phyloP scores from a whole-genome alignment of 2,329 filamentous ascomycete species.

The Rhexocercosporidium sp. region DNA sequence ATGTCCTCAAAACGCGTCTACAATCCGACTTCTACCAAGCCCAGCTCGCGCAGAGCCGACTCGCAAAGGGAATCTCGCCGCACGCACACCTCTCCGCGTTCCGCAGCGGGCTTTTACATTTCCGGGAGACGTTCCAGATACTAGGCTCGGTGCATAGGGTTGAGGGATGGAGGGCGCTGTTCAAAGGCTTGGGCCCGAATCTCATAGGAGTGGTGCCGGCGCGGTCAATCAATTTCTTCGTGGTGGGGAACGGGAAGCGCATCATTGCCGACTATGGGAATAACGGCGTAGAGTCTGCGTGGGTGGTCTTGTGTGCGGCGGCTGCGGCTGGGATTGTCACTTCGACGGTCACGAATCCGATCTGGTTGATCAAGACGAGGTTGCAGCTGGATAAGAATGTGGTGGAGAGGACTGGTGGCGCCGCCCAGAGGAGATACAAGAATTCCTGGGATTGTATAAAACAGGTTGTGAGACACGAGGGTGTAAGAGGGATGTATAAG shows the following conservation, averaged over 20 bases:
- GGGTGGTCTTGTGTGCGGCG: slow-evolving; percentile 79
- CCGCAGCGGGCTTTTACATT: slow-evolving; percentile 72
- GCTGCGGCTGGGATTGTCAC: slow-evolving; percentile 82
- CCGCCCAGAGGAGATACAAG: slow-evolving; percentile 71
- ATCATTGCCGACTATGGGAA: slow-evolving; percentile 79
- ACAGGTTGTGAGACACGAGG: slow-evolving; percentile 82
- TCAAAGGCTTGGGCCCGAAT: slow-evolving; percentile 92
- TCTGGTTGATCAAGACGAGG: slow-evolving; percentile 95
- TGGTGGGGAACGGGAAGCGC: slow-evolving; percentile 90
- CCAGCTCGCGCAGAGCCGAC: slow-evolving; percentile 72
- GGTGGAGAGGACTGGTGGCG: slow-evolving; percentile 61
- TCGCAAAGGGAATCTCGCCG: slow-evolving; percentile 55
- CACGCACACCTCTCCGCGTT: slow-evolving; percentile 65
- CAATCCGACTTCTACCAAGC: slow-evolving; percentile 95
- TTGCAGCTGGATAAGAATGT: slow-evolving; percentile 89
- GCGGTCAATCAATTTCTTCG: slow-evolving; percentile 90
- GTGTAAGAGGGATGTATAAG: slow-evolving; percentile 82
- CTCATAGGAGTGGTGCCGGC: slow-evolving; percentile 89
- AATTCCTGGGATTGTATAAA: slow-evolving; percentile 88
- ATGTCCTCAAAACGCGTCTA: slow-evolving; percentile 90
- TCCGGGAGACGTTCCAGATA: slow-evolving; percentile 86
- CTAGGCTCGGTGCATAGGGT: slow-evolving; percentile 77
- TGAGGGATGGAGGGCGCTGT: slow-evolving; percentile 86
- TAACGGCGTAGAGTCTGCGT: slow-evolving; percentile 69
- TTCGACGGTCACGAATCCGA: slow-evolving; percentile 90